Percentiles rank a stretch among this genome's conserved stretches.
Conservation (phyloP, 2,329 filamentous ascomycete genomes). For the Sclerotinia nivalis region DNA sequence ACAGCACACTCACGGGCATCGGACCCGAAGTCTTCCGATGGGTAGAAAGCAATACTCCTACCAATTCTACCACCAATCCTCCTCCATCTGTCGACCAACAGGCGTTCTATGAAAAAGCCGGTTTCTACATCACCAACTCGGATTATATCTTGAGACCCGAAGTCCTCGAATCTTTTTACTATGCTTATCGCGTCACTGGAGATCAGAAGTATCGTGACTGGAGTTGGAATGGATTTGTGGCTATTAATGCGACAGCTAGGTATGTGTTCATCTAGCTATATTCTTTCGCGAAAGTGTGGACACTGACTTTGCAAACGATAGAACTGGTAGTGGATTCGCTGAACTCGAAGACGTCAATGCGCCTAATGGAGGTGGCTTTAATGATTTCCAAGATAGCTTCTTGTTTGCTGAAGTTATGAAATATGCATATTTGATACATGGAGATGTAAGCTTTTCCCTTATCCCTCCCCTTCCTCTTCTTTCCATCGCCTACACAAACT, state of each 20-base stretch:
- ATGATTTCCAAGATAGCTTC: slow-evolving; percentile 81
- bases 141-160: slow-evolving; percentile 75
- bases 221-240: slow-evolving; percentile 76
- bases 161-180: slow-evolving; percentile 82
- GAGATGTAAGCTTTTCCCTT: slow-evolving; percentile 33
- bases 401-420: slow-evolving; percentile 87
- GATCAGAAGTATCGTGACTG: slow-evolving; percentile 77
- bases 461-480: no score
- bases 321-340: slow-evolving; percentile 66
- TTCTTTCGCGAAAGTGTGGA: background rate
- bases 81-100: slow-evolving; percentile 47
- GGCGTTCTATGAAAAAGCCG: slow-evolving; percentile 64
- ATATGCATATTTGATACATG: slow-evolving; percentile 70
- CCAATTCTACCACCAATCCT: slow-evolving; percentile 46
- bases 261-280: background rate
- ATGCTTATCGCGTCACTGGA: slow-evolving; percentile 79
- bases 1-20: slow-evolving; percentile 66
- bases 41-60: slow-evolving; percentile 49
- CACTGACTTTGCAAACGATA: slow-evolving; percentile 26
- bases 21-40: slow-evolving; percentile 70
- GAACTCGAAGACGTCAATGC: slow-evolving; percentile 66
- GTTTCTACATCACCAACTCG: slow-evolving; percentile 67
- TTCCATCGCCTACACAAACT: background rate
- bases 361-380: slow-evolving; percentile 58
- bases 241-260: slow-evolving; percentile 61